Conservation (phyloP, 192 early-diverging fungal species). For the Cladochytrium replicatum region DNA sequence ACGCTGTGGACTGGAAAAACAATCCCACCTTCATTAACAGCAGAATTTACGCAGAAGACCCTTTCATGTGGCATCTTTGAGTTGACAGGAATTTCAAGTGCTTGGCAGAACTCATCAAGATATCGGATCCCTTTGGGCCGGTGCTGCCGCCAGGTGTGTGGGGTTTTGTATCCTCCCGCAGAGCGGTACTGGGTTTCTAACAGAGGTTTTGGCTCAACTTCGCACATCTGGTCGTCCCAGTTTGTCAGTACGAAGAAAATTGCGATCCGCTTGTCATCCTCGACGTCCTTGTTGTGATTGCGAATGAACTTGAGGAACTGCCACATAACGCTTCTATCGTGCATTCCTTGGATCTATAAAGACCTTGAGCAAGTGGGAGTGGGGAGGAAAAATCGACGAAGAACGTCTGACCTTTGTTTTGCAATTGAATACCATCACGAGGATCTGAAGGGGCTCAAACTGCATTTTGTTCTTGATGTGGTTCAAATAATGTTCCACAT, state of each 20-base stretch:
- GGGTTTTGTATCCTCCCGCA: not conserved
- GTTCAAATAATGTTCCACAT: not conserved
- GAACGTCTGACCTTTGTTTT: not conserved
- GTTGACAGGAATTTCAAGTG: not conserved
- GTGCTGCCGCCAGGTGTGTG: not conserved
- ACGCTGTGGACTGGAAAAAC: not conserved
- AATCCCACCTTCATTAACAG: not conserved
- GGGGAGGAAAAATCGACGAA: not conserved
- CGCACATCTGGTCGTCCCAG: not conserved
- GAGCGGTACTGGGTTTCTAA: not conserved
- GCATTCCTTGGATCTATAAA: not conserved
- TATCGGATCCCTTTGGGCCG: not conserved
- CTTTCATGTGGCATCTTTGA: not conserved
- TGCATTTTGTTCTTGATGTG: not conserved
- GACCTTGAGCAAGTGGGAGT: not conserved
- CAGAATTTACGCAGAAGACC: not conserved
- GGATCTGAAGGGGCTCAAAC: not conserved
- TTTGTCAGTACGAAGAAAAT: not conserved
- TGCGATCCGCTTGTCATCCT: not conserved
- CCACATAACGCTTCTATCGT: not conserved
- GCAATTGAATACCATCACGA: not conserved
- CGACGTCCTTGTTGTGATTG: not conserved
- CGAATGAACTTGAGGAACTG: not conserved
- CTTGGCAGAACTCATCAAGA: not conserved
- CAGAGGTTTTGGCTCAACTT: not conserved